Evolutionary conservation across 345 rosid genomes (phyloP).

Genomic region (Excoecaria agallocha): DNA sequence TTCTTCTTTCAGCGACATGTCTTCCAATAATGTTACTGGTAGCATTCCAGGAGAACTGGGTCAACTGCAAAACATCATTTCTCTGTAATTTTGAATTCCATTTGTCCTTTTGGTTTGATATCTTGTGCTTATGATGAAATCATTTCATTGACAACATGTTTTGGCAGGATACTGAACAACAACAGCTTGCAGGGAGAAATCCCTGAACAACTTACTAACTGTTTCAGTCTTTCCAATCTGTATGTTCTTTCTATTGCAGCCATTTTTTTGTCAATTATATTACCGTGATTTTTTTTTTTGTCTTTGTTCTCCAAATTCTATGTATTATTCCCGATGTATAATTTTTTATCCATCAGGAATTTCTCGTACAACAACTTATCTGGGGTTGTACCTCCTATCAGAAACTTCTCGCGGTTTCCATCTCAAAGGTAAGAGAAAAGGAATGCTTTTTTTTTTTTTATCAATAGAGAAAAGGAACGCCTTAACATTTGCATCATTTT

Average conservation of each 20-base stretch:
- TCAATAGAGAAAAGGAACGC: not conserved
- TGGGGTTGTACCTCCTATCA: conserved; percentile 54
- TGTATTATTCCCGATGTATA: not conserved
- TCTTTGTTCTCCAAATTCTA: too few relatives aligned
- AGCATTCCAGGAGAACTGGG: conserved; percentile 75
- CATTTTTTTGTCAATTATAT: not conserved
- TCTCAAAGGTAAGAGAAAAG: conserved; percentile 48
- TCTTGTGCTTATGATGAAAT: not conserved
- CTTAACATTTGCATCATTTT: not conserved
- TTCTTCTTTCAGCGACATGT: conserved; percentile 54
- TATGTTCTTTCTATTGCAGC: conserved; percentile 26
- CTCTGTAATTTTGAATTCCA: conserved; percentile 53
- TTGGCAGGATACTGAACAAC: conserved; percentile 66
- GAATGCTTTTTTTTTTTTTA: not conserved
- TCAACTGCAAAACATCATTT: conserved; percentile 67
- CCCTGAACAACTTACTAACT: conserved; percentile 76
- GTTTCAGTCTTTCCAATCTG: conserved; percentile 70
- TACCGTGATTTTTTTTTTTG: not conserved
- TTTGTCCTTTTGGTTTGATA: conserved; percentile 7
- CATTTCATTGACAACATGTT: not conserved
- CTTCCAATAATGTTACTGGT: conserved; percentile 68
- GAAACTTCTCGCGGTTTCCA: conserved; percentile 68
- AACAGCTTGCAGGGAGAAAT: conserved; percentile 72
- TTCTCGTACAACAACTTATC: conserved; percentile 85
- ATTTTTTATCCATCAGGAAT: conserved; percentile 42